Evolutionary conservation across 108 stramenopile species (phyloP), one percentile per base, ranked within the genome.

Genomic region (Chaetoceros tenuissimus): DNA sequence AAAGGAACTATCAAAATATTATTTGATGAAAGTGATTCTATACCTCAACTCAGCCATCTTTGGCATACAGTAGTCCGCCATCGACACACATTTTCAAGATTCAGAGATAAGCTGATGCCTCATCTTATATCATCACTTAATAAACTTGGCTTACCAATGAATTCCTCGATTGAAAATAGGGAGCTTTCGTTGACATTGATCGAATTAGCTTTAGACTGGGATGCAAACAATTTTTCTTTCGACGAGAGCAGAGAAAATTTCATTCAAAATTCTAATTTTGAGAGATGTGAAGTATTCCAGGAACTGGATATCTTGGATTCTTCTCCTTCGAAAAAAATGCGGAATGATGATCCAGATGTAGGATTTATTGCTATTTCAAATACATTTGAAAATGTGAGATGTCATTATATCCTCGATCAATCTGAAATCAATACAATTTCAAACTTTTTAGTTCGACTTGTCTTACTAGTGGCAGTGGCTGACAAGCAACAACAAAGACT

Each of bases 21-120:
- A 72, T 80, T 81, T 51, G 96, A 98, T 78, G 98, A 97, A 73
- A 77, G 78, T 7, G 92, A 88, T 56, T 83, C 88, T 1, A 56
- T 86, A 0, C 83, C 88, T 29, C 97, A 94, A 60, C 82, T 96
- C 19, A 82, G 84, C 8, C 95, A 97, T 75, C 70, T 97, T 28
- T 94, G 91, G 87, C 82, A 82, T 43, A 69, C 75, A 20, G 73
- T 98, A 27, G 83, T 87, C 17, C 58, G 73, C 31, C 84, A 95
- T 61, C 75, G 80, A 1, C 46, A 63, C 3, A 57, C 91, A 25
- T 97, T 92, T 63, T 64, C 47, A 46, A 31, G 61, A n/a, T 64
- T 77, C 62, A 69, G 84, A 46, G 53, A 31, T 28, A 69, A 74
- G 28, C 80, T 98, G 59, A 67, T 89, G 3, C 73, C 81, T 13